Base-by-base conservation (phyloP, 305 asterid species). In the Fraxinus floribunda region DNA sequence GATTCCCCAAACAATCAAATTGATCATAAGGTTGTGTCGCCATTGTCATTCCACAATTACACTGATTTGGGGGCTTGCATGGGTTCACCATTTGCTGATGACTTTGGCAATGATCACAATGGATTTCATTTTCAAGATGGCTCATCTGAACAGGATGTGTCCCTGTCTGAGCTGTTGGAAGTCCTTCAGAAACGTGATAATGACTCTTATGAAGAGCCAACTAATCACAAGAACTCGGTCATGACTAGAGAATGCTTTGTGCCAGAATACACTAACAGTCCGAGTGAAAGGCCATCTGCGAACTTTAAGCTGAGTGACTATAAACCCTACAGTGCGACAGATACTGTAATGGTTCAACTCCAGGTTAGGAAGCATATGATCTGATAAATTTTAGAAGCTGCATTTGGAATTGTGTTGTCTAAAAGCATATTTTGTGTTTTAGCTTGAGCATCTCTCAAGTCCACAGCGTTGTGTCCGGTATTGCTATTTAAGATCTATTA, bases 101-200 rank as follows among this genome's bases (percentile, higher is more conserved):
- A 91, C 86, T 92, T 91, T 86, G 97, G 97, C 68, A 76, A 82
- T 82, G 90, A 90, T 81, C 87, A 85, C 76, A 80, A 85, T 57
- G 95, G 87, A 18, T 77, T 85, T 74, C 87, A 85, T 87, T 92
- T 92, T 83, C 90, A 89, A 88, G 97, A 92, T 80, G 97, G 95
- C 62, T 83, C 95, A 36, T 88, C 88, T 60, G 97, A 92, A 84
- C 95, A 88, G 81, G 97, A 92, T 88, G 92, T 87, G 76, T 91
- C 94, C 79, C 84, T 91, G 75, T 86, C 95, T 16, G 90, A 88
- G 49, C 78, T 91, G 49, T 89, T 91, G 77, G 92, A 87, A 82
- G 88, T 76, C 87, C 91, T 91, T 88, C 91, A 88, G 84, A 85
- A 85, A 78, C 76, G 81, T 77, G 88, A 85, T 1, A 60, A 83